Evolutionary conservation across 441 rosid genomes (phyloP), one percentile per base, ranked within the genome.

Genomic region (Populus hybrid): DNA sequence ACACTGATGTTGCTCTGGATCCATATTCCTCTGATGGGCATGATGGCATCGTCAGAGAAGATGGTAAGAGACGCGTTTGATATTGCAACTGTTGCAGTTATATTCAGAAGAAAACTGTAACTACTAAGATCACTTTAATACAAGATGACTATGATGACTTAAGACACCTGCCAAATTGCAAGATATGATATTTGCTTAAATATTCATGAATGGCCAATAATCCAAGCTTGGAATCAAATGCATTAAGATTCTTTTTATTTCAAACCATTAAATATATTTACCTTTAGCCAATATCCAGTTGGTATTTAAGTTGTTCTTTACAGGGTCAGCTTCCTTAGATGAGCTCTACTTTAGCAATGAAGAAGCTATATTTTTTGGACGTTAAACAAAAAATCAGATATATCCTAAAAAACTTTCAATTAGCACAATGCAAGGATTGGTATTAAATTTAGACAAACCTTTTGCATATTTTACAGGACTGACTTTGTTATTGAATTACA

Each of bases 11-110:
- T 83, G 99, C 99, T 78, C 78, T 95, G 74, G 98, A 93, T 86
- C 99, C 98, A 31, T 95, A 95, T 81, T 92, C 97, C 65, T 95
- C 99, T 0, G 98, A 94, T 84, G 99, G 99, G 45, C 99, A 95
- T 76, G 98, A 95, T 84, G 99, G 98, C 61, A 93, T 94, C 40
- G 98, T 94, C 35, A 88, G 98, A 84, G 99, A 94, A 84, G 98
- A 95, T 85, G 98, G 97, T 95, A 86, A 87, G 94, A 77, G 50
- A 80, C 28, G 11, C 6, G 33, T 4, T 6, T 71, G 29, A 9
- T 14, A 31, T 75, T 8, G 68, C 26, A 31, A n/a, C 28, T 42
- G 24, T 63, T 76, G 53, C 68, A 61, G 14, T 65, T 68, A 16
- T 33, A 5, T 74, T 24, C 65, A 11, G 53, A 26, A 63, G 61